phyloP scores from a whole-genome alignment of 331 rosid genomes.

The Malus hybrid region DNA sequence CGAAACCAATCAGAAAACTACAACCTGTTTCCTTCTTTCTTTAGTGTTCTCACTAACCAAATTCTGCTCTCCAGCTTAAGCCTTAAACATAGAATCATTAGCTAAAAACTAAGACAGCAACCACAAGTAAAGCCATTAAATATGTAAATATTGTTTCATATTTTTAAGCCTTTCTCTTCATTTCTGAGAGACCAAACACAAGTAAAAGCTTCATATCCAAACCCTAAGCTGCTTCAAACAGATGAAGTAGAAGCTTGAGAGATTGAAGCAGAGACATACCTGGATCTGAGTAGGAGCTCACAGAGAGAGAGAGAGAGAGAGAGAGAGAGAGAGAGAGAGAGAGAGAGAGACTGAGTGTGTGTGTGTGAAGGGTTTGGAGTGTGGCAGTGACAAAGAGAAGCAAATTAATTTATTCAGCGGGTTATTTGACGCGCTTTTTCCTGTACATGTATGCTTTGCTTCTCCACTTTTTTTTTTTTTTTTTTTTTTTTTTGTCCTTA shows the following conservation, averaged over 20 bases:
- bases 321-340: not conserved
- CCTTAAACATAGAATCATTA: not conserved
- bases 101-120: no score
- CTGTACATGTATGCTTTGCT: conserved; percentile 25
- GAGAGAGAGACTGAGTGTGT: not conserved
- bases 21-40: not conserved
- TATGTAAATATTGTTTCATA: not conserved
- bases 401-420: not conserved
- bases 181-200: conserved; percentile 8
- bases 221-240: not conserved
- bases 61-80: not conserved
- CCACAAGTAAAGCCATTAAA: not conserved
- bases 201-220: conserved; percentile 4
- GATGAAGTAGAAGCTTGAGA: conserved; percentile 2
- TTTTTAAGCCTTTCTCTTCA: not conserved
- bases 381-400: not conserved
- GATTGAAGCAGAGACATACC: conserved; percentile 30
- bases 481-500: not conserved
- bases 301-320: not conserved
- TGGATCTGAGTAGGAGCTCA: conserved; percentile 40
- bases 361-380: not conserved
- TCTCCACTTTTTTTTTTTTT: conserved; percentile 9
- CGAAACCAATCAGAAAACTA: not conserved
- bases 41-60: no score
- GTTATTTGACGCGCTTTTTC: conserved; percentile 51